These are phyloP conservation scores for Kalaharituber pfeilii DNA, from an alignment of 2,329 filamentous ascomycete genomes.

Conservation along the genomic window DNA sequence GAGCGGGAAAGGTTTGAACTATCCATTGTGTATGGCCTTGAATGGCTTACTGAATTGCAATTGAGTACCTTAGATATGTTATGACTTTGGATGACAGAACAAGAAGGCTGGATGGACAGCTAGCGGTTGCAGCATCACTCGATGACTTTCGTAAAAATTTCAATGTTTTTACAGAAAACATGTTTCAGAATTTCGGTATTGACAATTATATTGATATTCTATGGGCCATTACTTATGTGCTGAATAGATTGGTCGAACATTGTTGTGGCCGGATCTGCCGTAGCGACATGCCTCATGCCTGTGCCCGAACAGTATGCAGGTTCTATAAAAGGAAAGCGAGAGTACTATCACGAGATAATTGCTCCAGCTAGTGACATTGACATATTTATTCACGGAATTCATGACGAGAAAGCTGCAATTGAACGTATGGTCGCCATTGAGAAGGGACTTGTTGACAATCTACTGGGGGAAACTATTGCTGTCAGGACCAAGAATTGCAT, in stretches of 20 bases:
- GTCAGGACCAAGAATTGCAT: conserved; percentile 75
- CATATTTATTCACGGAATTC: conserved; percentile 63
- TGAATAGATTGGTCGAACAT: conserved; percentile 56
- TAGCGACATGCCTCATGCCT: conserved; percentile 60
- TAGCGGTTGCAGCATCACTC: conserved; percentile 49
- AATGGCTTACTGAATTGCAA: conserved; percentile 18
- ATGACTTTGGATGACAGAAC: conserved; percentile 47
- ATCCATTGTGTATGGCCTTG: background rate
- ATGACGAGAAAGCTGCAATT: conserved; percentile 53
- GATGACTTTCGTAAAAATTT: conserved; percentile 65
- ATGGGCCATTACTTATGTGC: background rate
- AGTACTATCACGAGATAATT: conserved; percentile 68
- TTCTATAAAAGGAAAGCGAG: conserved; percentile 45
- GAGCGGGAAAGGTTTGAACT: conserved; percentile 36
- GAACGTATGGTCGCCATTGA: conserved; percentile 78
- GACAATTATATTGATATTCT: background rate
- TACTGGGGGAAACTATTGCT: conserved; percentile 63
- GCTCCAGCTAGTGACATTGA: conserved; percentile 76
- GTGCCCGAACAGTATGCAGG: conserved; percentile 44
- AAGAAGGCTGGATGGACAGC: conserved; percentile 44
- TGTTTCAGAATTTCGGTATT: conserved; percentile 45
- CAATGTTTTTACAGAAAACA: conserved; percentile 62
- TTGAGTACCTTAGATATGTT: conserved; percentile 39
- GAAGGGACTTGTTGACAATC: conserved; percentile 51
- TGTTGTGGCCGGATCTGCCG: conserved; percentile 62